phyloP scores from a whole-genome alignment of 306 rosid species.

The Cucurbita argyrosperma region DNA sequence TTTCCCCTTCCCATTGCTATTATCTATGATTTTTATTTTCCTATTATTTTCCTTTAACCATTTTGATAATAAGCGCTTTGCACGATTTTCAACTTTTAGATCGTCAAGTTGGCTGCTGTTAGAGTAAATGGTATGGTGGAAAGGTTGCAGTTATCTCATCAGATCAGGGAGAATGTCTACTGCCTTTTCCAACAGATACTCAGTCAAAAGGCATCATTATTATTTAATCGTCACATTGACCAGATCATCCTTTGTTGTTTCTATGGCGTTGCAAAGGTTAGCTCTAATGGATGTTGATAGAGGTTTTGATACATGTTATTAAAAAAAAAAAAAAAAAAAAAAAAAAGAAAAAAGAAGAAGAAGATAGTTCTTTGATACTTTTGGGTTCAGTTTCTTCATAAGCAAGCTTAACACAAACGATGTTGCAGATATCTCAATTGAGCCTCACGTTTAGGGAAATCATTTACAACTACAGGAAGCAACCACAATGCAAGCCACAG shows the following conservation, averaged over 20 bases:
- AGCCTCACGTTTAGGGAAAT: slow-evolving; percentile 80
- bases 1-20: not conserved
- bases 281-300: slow-evolving; percentile 6
- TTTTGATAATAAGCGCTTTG: slow-evolving; percentile 9
- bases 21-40: not conserved
- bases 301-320: too few relatives aligned
- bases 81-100: slow-evolving; percentile 32
- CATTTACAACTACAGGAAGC: slow-evolving; percentile 79
- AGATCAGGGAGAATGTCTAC: slow-evolving; percentile 82
- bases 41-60: not conserved
- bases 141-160: slow-evolving; percentile 78
- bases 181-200: slow-evolving; percentile 82
- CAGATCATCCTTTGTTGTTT: slow-evolving; percentile 92
- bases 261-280: slow-evolving; percentile 91
- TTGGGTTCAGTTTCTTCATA: slow-evolving; percentile 3
- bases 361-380: not conserved
- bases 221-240: slow-evolving; percentile 89
- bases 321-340: too few relatives aligned
- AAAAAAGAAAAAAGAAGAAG: too few relatives aligned
- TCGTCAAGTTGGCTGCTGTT: slow-evolving; percentile 86
- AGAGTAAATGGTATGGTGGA: slow-evolving; percentile 96
- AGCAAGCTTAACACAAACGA: slow-evolving; percentile 5
- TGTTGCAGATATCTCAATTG: slow-evolving; percentile 84
- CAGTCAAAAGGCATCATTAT: slow-evolving; percentile 59
- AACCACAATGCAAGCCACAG: slow-evolving; percentile 83